Base-by-base conservation (phyloP, 2,329 filamentous ascomycete species). In the Rutstroemia sp. region DNA sequence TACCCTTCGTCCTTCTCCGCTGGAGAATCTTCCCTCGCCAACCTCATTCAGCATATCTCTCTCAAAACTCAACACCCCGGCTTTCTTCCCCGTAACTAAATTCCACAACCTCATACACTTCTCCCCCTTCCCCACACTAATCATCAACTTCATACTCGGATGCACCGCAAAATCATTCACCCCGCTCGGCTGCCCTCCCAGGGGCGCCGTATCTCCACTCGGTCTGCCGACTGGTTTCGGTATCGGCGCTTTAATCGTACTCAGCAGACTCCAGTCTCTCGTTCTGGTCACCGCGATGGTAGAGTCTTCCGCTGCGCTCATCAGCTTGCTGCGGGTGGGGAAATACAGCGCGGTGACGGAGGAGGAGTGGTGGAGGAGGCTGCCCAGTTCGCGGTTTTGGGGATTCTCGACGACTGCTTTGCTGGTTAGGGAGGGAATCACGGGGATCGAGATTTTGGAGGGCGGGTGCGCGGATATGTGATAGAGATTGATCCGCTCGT, bases 161-260 rank as follows among this genome's bases (percentile, higher is more conserved):
- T 99, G 94, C 25, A 99, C 87, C 2, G 92, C 90, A 70, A 99
- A 95, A 70, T 92, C 89, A 70, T 96, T 97, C 63, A 97, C 83
- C 17, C 94, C 94, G n/a, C 86, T 82, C 0, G 92, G 92, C 25
- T 87, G 83, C 48, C 84, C 88, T 17, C 90, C 91, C 10, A 86
- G 81, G 2, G 87, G 85, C 7, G 91, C 90, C 17, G 92, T 97
- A 71, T 96, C 92, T 58, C 92, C 92, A 64, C 86, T 92, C 9
- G 92, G 92, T 61, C 92, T 79, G 30, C 90, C 90, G 60, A 82
- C 76, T 2, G 84, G 78, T 71, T 92, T 94, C 3, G 94, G 87
- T 61, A 89, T 84, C 0, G 94, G 94, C 16, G 86, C 90, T 73
- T 95, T 95, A 73, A 99, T 92, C 23, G 83, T 88, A 51, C 87